Evolutionary conservation across 257 asterid genomes (phyloP), one percentile per base, ranked within the genome.

Genomic region (Gentiana dahurica): DNA sequence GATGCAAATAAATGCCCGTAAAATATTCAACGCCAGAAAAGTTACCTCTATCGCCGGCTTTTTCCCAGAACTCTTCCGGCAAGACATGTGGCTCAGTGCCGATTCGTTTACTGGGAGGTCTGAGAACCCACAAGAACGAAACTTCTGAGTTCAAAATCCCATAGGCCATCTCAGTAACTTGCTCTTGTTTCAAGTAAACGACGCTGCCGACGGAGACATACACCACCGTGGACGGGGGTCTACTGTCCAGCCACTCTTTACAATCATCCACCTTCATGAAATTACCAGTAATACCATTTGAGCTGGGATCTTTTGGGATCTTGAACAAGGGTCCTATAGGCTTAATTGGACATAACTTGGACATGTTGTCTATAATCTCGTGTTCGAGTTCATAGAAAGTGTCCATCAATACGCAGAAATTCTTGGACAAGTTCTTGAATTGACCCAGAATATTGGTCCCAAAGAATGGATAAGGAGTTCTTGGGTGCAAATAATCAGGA

Each of bases 51-150:
- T 72, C 95, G 0, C 82, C 94, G 0, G 60, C 82, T 59, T 45
- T 47, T 58, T 76, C 90, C 81, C 63, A 4, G 63, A 89, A 78
- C 12, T 75, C 80, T 1, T 66, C 75, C 1, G 94, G 95, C 54
- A 86, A 58, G 4, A 57, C 75, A 11, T 71, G 79, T 4, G 77
- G 72, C 58, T 24, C 52, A 4, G 0, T 10, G 0, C 13, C 57
- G 34, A 47, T 9, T 24, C 24, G 24, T 24, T 24, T 24, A 4
- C 49, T 46, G 33, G 82, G 89, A 32, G 79, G 80, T 67, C 73
- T 57, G 49, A 89, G 2, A 0, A 81, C 95, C 97, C 97, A 89
- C 36, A 89, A 54, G 43, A 86, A 86, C 0, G 72, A 34, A 7
- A 83, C 68, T n/a, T 61, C 80, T 3, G 97, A 70, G 34, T 49